Base-by-base conservation (phyloP, 2,329 filamentous ascomycete species). In the Nigrospora oryzae region DNA sequence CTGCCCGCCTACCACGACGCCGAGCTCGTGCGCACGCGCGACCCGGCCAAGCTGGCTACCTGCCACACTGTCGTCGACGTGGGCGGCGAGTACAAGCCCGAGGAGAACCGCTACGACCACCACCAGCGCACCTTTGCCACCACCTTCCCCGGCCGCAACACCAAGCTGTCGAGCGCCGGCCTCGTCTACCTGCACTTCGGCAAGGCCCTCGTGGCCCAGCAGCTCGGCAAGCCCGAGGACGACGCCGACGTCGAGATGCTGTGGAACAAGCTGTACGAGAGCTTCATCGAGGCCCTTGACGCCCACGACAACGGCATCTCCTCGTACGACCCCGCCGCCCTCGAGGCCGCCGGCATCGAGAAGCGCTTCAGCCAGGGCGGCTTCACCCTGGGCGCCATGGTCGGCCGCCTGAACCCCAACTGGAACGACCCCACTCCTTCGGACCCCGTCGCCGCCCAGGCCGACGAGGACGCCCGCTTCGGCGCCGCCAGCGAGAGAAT, bases 51-150 rank as follows among this genome's bases (percentile, higher is more conserved):
- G 31, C 83, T 98, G 35, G 77, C 81, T 36, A 79, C 77, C 48
- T 96, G 91, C 74, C 87, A 96, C 71, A 95, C 89, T 45, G 90
- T 98, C 47, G 91, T 97, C 55, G 93, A 98, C 62, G 93, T 97
- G n/a, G 90, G 91, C 60, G 91, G 90, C 57, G 86, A 91, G 65
- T 97, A 98, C 69, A 85, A 95, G 60, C 69, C 86, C 45, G 64
- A 71, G 42, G 69, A 68, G 52, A 81, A 89, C 67, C 86, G 91
- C 57, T 98, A 87, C 74, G 93, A 98, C 68, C 93, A 98, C 71
- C 93, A 98, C 76, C 93, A 98, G 74, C 89, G 91, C 52, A 83
- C 82, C 60, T 98, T 98, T 73, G 68, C 69, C 48, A 84, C 86
- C 46, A 89, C 84, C 39, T 98, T 98, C 69, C 89, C 91, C 16